Evolutionary conservation across 177 flowering plant species (phyloP).

Genomic region (Vitis hybrid): DNA sequence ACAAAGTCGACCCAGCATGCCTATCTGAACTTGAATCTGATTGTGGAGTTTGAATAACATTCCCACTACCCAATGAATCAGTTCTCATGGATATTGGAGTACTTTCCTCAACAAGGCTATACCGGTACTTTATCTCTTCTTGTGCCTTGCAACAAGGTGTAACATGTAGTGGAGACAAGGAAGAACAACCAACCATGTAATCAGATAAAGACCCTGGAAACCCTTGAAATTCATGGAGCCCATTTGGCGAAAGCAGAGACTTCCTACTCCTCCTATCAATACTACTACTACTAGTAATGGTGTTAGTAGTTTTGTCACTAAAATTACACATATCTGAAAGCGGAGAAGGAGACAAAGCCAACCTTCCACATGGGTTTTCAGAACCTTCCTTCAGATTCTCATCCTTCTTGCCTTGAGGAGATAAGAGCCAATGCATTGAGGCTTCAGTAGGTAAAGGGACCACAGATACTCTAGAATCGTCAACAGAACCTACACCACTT

Average conservation of each 20-base stretch:
- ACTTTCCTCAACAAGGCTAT: slow-evolving; percentile 19
- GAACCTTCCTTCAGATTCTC: slow-evolving; percentile 19
- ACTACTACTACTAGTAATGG: slow-evolving; percentile 4
- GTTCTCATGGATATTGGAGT: slow-evolving; percentile 34
- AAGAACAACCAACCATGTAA: slow-evolving; percentile 13
- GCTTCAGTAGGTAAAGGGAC: slow-evolving; percentile 63
- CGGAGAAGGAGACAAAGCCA: slow-evolving; percentile 24
- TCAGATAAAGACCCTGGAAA: slow-evolving; percentile 15
- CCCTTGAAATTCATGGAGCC: slow-evolving; percentile 18
- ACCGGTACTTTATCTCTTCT: slow-evolving; percentile 16
- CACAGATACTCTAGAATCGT: slow-evolving; percentile 21
- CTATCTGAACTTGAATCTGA: slow-evolving; percentile 51
- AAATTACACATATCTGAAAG: slow-evolving; percentile 23
- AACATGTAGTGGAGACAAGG: slow-evolving; percentile 14
- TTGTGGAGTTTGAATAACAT: slow-evolving; percentile 68
- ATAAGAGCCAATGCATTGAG: slow-evolving; percentile 61
- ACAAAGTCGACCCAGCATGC: slow-evolving; percentile 16
- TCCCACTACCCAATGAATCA: slow-evolving; percentile 52
- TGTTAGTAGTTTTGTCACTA: slow-evolving; percentile 1
- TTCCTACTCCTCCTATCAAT: slow-evolving; percentile 7
- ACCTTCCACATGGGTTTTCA: slow-evolving; percentile 8
- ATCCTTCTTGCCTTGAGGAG: slow-evolving; percentile 52
- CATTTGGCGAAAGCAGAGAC: slow-evolving; percentile 30
- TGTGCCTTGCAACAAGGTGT: slow-evolving; percentile 17
- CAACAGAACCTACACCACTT: slow-evolving; percentile 6